Evolutionary conservation across 2,329 filamentous ascomycete species (phyloP).

Genomic region (Cryphonectria radicalis): DNA sequence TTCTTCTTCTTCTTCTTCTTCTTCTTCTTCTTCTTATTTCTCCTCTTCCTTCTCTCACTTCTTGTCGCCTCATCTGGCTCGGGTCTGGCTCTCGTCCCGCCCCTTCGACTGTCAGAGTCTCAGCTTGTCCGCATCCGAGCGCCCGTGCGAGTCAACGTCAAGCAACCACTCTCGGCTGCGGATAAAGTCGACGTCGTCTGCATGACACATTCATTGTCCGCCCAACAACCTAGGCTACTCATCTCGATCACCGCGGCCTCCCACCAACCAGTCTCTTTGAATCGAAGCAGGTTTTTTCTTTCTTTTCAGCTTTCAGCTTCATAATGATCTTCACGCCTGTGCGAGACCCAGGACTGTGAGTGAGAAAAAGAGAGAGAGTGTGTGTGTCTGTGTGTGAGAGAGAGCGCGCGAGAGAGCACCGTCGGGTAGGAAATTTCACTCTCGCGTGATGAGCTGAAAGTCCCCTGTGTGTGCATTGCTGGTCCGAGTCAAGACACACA

Average conservation of each 20-base stretch:
- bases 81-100: background rate
- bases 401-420: background rate
- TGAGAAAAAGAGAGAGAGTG: too few species aligned
- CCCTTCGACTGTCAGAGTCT: background rate
- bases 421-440: background rate
- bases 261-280: background rate
- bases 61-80: background rate
- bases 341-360: background rate
- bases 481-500: slow-evolving; percentile 1
- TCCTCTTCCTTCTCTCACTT: background rate
- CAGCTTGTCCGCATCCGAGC: background rate
- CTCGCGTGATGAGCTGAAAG: background rate
- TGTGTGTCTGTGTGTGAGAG: too few species aligned
- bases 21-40: too few species aligned
- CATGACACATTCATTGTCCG: background rate
- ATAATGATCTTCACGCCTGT: background rate
- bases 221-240: background rate
- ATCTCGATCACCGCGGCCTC: background rate
- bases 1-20: background rate
- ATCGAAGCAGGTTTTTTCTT: background rate
- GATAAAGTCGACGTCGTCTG: background rate
- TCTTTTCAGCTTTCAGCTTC: background rate
- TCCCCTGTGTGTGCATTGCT: background rate
- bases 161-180: background rate
- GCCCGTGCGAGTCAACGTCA: background rate